Evolutionary conservation across 2,329 filamentous ascomycete species (phyloP), one percentile per base, ranked within the genome.

Genomic region (Penicillium freii): DNA sequence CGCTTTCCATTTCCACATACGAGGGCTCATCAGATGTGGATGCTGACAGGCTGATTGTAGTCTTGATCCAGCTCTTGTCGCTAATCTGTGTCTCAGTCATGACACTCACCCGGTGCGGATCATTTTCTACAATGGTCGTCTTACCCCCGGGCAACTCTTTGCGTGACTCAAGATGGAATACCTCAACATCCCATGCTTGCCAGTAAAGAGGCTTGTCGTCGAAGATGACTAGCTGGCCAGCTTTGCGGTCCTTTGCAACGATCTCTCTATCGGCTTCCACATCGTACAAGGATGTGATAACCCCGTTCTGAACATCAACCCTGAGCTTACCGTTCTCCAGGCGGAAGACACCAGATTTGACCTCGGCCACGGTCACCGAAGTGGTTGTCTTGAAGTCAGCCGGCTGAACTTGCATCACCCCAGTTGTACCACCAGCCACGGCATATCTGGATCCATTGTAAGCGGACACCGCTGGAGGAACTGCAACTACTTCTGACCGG

Each of bases 101-200:
- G 45, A 99, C 82, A 60, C 90, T 92, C 47, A 92, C 92, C 56
- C 87, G 85, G 73, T 95, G 87, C 0, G 87, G 80, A 58, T 87
- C 87, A 54, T 83, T 78, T 68, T 94, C 90, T 38, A 84, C 78
- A 56, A 97, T 87, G 61, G 80, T 82, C 13, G 90, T 91, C 64
- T 86, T 81, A 61, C 84, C 82, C 19, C 87, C 84, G 6, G 82
- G 71, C 15, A 99, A 81, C 71, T 93, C 89, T 71, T 89, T 84
- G 56, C 92, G 87, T 2, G 92, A 94, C 54, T 95, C 87, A 27
- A 97, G 84, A 69, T 99, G 94, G 78, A 88, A 99, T 29, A 97
- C 92, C 75, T 99, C 94, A 6, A 97, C 93, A 73, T 99, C 93
- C 92, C 93, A 96, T 3, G 92, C 92, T 76, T 97, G 91, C 92